These are phyloP conservation scores for Aspergillus sp. DNA, from an alignment of 2,329 filamentous ascomycete species.

Conservation along the genomic window DNA sequence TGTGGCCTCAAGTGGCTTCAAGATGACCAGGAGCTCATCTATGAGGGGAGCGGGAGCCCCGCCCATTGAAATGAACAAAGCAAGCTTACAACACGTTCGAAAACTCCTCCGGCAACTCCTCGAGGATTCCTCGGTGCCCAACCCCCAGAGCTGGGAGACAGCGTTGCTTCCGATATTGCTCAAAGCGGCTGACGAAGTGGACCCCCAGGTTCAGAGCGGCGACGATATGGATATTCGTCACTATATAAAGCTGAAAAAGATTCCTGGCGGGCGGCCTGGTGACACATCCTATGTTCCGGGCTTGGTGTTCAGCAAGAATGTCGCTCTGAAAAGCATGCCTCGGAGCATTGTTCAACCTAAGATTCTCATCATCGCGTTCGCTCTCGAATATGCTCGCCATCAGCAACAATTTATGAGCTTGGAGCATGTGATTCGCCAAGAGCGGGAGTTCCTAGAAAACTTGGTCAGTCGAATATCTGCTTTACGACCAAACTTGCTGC, in stretches of 20 bases:
- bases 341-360: conserved; percentile 81
- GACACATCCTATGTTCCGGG: conserved; percentile 97
- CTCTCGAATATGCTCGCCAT: conserved; percentile 93
- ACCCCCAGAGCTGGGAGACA: conserved; percentile 80
- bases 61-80: conserved; percentile 81
- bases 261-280: conserved; percentile 83
- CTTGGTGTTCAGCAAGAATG: conserved; percentile 95
- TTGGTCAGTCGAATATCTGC: conserved; percentile 90
- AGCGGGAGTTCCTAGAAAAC: conserved; percentile 89
- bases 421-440: conserved; percentile 94
- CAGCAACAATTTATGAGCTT: conserved; percentile 97
- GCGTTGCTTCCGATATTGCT: conserved; percentile 88
- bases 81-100: conserved; percentile 85
- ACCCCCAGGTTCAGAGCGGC: conserved; percentile 85
- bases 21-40: conserved; percentile 77
- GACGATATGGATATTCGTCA: conserved; percentile 97
- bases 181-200: conserved; percentile 90
- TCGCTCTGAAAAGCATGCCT: conserved; percentile 95
- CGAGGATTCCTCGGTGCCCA: conserved; percentile 73
- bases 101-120: conserved; percentile 83
- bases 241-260: conserved; percentile 97
- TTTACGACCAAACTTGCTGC: conserved; percentile 78
- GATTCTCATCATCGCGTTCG: conserved; percentile 90
- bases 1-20: conserved; percentile 45
- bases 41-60: conserved; percentile 75